Conservation (phyloP, 1,284 basidiomycete species). For the Cystobasidiaceae sp. region DNA sequence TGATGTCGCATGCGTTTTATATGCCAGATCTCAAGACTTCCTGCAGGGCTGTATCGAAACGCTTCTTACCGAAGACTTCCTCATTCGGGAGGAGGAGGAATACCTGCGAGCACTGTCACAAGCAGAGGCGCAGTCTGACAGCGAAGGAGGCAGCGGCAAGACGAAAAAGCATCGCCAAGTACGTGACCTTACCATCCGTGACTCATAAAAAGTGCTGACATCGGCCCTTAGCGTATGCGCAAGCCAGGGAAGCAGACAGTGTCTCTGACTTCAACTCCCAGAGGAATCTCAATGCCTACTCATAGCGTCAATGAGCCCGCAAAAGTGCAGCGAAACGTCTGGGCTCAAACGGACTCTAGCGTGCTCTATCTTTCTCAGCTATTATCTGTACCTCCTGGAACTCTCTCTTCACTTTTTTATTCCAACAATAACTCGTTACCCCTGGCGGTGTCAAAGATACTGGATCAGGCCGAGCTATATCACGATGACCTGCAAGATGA, state of each 20-base stretch:
- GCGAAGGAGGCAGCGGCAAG: neutral
- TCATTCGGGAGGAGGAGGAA: slow-evolving; percentile 25
- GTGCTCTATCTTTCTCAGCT: slow-evolving; percentile 21
- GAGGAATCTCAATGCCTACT: slow-evolving; percentile 9
- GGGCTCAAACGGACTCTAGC: slow-evolving; percentile 25
- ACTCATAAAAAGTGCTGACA: neutral
- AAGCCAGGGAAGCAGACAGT: slow-evolving; percentile 28
- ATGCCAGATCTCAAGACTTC: neutral
- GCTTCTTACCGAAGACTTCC: slow-evolving; percentile 19
- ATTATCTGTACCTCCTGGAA: slow-evolving; percentile 23
- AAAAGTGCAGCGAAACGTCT: slow-evolving; percentile 14
- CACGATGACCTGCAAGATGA: slow-evolving; percentile 1
- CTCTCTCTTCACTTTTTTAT: slow-evolving; percentile 27
- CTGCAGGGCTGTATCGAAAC: slow-evolving; percentile 22
- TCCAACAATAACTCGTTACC: slow-evolving; percentile 29
- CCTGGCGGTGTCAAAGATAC: slow-evolving; percentile 17
- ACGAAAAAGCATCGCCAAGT: neutral
- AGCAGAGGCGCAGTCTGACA: too few relatives aligned
- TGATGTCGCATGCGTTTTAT: neutral
- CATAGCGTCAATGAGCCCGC: too few relatives aligned
- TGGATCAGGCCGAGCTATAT: slow-evolving; percentile 20
- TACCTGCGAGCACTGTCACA: neutral
- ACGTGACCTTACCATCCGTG: neutral
- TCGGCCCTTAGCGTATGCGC: neutral
- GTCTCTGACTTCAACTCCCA: slow-evolving; percentile 14